These are phyloP conservation scores for Lipomyces lipofer DNA, from an alignment of 805 yeast species.

Conservation along the genomic window DNA sequence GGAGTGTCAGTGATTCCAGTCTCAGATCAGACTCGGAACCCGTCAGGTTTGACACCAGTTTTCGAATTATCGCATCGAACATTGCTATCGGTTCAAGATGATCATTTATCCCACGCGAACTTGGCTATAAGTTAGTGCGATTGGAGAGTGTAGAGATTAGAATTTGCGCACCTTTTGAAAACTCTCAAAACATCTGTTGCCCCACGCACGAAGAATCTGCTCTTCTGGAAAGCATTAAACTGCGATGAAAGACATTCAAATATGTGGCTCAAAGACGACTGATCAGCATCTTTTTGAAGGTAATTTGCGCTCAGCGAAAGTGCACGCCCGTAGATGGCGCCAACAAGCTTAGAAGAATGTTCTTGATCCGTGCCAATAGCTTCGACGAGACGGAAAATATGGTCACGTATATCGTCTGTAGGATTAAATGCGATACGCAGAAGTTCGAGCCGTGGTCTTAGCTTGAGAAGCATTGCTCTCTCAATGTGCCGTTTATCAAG, in stretches of 20 bases:
- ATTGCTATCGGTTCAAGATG: too few species aligned
- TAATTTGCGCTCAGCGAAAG: slow-evolving; percentile 7
- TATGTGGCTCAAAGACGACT: background rate
- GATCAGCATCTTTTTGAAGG: background rate
- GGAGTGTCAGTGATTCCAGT: slow-evolving; percentile 33
- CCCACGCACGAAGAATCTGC: slow-evolving; percentile 1
- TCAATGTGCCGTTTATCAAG: too few species aligned
- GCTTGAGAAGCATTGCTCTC: background rate
- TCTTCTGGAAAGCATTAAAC: slow-evolving; percentile 2
- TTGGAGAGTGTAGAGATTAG: too few species aligned
- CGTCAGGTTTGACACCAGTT: slow-evolving; percentile 2
- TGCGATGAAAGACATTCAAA: background rate
- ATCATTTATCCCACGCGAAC: too few species aligned
- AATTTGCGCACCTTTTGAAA: background rate
- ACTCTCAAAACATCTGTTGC: background rate
- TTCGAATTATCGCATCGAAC: background rate
- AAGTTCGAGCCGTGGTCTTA: slow-evolving; percentile 13
- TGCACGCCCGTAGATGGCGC: slow-evolving; percentile 8
- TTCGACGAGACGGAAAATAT: background rate
- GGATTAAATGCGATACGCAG: slow-evolving; percentile 3
- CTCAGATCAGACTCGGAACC: slow-evolving; percentile 11
- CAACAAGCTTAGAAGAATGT: background rate
- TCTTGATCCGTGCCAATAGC: background rate
- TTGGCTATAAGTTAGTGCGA: too few species aligned
- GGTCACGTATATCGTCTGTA: background rate